Evolutionary conservation across 768 basidiomycete species (phyloP).

Genomic region (Mycena haematopus): DNA sequence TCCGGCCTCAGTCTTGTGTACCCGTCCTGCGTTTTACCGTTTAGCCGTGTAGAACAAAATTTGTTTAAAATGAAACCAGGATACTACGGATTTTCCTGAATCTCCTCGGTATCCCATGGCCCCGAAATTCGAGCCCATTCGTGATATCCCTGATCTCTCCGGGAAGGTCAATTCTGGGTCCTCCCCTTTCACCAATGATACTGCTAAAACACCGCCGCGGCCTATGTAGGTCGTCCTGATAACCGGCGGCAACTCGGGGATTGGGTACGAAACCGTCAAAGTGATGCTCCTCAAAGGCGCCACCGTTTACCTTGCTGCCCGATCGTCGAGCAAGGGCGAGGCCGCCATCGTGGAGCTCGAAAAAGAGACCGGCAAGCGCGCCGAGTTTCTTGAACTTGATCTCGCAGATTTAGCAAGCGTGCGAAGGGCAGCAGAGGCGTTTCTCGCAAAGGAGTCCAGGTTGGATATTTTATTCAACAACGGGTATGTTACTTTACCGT

Average conservation of each 20-base stretch:
- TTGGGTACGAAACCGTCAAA: conserved; percentile 35
- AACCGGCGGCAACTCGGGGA: conserved; percentile 31
- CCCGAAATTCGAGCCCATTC: neutral
- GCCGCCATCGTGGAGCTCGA: conserved; percentile 37
- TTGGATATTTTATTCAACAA: conserved; percentile 34
- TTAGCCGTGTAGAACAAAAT: neutral
- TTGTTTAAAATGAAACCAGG: no score
- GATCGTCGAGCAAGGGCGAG: conserved; percentile 32
- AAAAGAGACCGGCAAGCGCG: conserved; percentile 11
- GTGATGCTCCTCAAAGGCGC: conserved; percentile 36
- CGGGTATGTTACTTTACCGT: conserved; percentile 18
- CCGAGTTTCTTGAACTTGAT: conserved; percentile 49
- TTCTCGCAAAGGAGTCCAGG: conserved; percentile 30
- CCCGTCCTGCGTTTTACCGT: neutral
- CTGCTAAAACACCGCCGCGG: neutral
- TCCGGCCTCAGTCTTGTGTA: no score
- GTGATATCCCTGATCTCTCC: neutral
- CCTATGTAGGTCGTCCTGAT: conserved; percentile 18
- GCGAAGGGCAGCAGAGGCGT: conserved; percentile 46
- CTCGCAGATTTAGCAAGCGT: conserved; percentile 46
- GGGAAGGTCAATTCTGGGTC: neutral
- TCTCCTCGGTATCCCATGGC: neutral
- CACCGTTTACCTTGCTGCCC: conserved; percentile 39
- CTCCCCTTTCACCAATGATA: no score
- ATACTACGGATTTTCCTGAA: no score